Evolutionary conservation across 768 basidiomycete species (phyloP).

Genomic region (Rhodosporidiobolus sp.): DNA sequence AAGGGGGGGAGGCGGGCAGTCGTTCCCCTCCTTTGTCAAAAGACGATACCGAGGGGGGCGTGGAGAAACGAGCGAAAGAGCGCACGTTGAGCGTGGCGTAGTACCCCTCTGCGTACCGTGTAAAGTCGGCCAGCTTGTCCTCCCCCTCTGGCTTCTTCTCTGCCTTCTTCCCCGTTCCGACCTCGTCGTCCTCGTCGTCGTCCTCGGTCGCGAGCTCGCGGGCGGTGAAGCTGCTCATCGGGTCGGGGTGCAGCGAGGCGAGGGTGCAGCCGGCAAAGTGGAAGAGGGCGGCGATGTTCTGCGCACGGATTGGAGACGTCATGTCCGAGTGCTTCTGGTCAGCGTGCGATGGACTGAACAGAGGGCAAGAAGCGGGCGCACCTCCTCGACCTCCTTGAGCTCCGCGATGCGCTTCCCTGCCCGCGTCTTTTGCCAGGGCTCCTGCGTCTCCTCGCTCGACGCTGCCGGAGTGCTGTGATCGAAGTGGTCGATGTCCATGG

Average conservation of each 20-base stretch:
- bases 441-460: neutral
- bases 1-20: neutral
- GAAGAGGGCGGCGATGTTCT: conserved; percentile 32
- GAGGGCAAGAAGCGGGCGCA: neutral
- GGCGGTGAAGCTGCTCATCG: conserved; percentile 27
- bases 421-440: conserved; percentile 22
- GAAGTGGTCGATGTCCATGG: neutral
- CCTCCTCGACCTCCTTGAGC: conserved; percentile 37
- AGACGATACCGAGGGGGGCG: too few relatives aligned
- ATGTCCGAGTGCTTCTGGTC: too few relatives aligned
- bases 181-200: neutral
- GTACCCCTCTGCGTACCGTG: conserved; percentile 35
- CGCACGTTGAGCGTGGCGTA: conserved; percentile 35
- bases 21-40: too few relatives aligned
- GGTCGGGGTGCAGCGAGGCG: conserved; percentile 35
- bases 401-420: conserved; percentile 30
- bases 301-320: neutral
- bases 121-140: conserved; percentile 23
- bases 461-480: neutral
- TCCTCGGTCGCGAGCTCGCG: conserved; percentile 25
- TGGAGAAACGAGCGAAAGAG: neutral
- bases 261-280: conserved; percentile 39
- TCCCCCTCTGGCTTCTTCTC: neutral
- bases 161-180: neutral
- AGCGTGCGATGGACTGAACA: neutral